Evolutionary conservation across 192 early-diverging fungal genomes (phyloP).

Genomic region (Backusella australiensis): DNA sequence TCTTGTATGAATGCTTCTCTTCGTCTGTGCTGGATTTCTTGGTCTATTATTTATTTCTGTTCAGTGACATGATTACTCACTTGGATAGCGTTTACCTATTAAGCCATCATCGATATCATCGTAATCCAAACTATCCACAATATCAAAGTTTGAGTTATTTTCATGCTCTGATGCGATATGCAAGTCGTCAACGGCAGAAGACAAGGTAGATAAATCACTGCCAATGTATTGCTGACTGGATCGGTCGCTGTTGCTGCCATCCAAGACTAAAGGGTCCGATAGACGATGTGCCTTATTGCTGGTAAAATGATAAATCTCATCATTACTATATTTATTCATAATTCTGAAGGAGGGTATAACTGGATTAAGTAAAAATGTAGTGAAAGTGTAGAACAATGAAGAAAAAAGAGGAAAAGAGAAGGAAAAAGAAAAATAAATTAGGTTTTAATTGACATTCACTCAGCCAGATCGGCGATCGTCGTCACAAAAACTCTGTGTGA

Average conservation of each 20-base stretch:
- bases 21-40: conserved; percentile 17
- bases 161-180: neutral
- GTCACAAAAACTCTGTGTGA: neutral
- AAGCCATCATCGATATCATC: conserved; percentile 32
- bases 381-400: conserved; percentile 8
- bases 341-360: conserved; percentile 9
- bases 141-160: conserved; percentile 15
- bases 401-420: neutral
- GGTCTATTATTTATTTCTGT: conserved; percentile 11
- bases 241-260: neutral
- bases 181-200: neutral
- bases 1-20: conserved; percentile 25
- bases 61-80: neutral
- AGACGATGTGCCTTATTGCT: neutral
- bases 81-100: conserved; percentile 23
- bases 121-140: conserved; percentile 30
- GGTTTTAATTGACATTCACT: neutral
- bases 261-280: neutral
- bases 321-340: neutral
- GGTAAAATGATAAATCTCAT: neutral
- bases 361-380: neutral
- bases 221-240: neutral
- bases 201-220: neutral
- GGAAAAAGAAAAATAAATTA: neutral
- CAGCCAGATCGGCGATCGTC: neutral